Evolutionary conservation across 2,329 filamentous ascomycete genomes (phyloP).

Genomic region (Arthroderma uncinatum): DNA sequence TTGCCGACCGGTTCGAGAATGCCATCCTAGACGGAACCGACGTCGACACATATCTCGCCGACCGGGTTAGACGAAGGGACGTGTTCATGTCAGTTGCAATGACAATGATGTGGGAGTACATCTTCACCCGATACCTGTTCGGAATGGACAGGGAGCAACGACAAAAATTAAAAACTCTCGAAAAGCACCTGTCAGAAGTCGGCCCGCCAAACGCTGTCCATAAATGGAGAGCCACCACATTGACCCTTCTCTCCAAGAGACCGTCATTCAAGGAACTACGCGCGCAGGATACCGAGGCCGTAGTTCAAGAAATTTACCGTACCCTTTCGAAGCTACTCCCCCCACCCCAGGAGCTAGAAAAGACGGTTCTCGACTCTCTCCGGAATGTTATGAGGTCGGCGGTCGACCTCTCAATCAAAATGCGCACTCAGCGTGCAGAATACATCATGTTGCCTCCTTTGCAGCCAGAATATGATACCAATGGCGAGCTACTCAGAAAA

Average conservation of each 20-base stretch:
- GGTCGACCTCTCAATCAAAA: conserved; percentile 84
- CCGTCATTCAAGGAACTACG: conserved; percentile 72
- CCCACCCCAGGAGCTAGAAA: conserved; percentile 68
- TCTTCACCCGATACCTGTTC: conserved; percentile 95
- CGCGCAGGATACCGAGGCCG: conserved; percentile 82
- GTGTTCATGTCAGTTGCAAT: conserved; percentile 98
- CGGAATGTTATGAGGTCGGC: conserved; percentile 80
- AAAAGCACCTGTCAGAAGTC: conserved; percentile 82
- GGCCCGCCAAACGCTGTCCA: conserved; percentile 82
- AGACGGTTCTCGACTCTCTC: conserved; percentile 71
- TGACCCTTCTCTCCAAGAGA: conserved; percentile 75
- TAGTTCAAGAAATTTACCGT: conserved; percentile 82
- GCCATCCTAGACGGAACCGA: conserved; percentile 87
- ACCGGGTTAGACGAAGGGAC: conserved; percentile 79
- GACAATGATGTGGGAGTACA: conserved; percentile 98
- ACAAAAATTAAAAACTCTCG: conserved; percentile 90
- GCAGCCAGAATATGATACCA: conserved; percentile 86
- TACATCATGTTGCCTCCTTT: conserved; percentile 97
- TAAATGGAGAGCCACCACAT: conserved; percentile 90
- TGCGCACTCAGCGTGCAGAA: conserved; percentile 92
- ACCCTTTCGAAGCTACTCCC: conserved; percentile 76
- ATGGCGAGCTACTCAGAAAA: conserved; percentile 77
- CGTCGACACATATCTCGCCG: conserved; percentile 74
- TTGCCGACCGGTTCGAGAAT: conserved; percentile 89
- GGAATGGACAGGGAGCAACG: conserved; percentile 97